phyloP scores from a whole-genome alignment of 2,329 filamentous ascomycete genomes.

The Aureobasidium sp. region DNA sequence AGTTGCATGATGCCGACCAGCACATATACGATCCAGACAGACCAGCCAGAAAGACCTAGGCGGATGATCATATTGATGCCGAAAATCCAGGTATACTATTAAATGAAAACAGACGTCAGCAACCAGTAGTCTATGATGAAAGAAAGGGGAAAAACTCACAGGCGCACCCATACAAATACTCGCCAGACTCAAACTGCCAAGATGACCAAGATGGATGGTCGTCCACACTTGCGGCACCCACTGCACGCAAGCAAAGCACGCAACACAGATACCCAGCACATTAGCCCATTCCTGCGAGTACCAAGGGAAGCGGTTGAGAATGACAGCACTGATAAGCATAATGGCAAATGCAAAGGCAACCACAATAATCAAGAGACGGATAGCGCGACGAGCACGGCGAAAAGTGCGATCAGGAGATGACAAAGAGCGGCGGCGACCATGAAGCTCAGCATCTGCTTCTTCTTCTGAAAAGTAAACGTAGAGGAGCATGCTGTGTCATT shows the following conservation, averaged over 20 bases:
- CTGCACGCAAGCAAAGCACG: slow-evolving; percentile 70
- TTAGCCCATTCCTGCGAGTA: slow-evolving; percentile 71
- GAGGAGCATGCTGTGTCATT: slow-evolving; percentile 59
- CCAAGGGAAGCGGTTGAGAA: slow-evolving; percentile 55
- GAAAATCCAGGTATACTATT: slow-evolving; percentile 53
- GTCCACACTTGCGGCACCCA: slow-evolving; percentile 90
- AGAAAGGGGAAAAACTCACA: slow-evolving; percentile 45
- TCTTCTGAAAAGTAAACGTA: slow-evolving; percentile 52
- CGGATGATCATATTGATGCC: slow-evolving; percentile 62
- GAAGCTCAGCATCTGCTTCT: slow-evolving; percentile 22
- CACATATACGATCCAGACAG: slow-evolving; percentile 82
- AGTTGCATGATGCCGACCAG: slow-evolving; percentile 79
- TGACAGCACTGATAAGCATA: slow-evolving; percentile 53
- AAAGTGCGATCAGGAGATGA: slow-evolving; percentile 23
- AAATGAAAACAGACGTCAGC: no score
- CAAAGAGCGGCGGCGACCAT: slow-evolving; percentile 21
- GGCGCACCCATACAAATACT: slow-evolving; percentile 98
- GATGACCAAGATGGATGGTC: slow-evolving; percentile 74
- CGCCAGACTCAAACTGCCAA: slow-evolving; percentile 81
- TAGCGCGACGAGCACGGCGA: slow-evolving; percentile 22
- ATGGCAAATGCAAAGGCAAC: slow-evolving; percentile 64
- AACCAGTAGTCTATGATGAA: no score
- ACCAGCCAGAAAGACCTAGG: slow-evolving; percentile 75
- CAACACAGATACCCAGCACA: slow-evolving; percentile 67
- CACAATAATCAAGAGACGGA: slow-evolving; percentile 53